These are phyloP conservation scores for Scheffersomyces ergatensis DNA, from an alignment of 805 yeast genomes.

Conservation along the genomic window DNA sequence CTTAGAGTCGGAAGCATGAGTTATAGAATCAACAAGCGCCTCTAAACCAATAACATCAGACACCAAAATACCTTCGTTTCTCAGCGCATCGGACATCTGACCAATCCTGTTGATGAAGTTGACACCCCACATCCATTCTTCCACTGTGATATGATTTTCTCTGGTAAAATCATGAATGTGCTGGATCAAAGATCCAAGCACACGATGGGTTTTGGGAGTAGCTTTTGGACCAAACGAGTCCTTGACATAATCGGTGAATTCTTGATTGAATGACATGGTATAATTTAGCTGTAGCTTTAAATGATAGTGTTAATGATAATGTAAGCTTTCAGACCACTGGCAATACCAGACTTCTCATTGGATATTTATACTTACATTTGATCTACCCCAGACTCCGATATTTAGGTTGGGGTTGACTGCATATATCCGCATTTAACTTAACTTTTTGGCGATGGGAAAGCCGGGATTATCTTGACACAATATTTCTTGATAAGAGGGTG, in stretches of 20 bases:
- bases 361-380: too few relatives aligned
- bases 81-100: conserved; percentile 24
- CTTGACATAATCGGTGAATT: conserved; percentile 22
- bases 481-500: neutral
- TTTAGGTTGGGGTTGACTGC: neutral
- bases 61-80: conserved; percentile 32
- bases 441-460: neutral
- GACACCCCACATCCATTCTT: conserved; percentile 32
- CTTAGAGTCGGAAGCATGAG: conserved; percentile 14
- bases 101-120: conserved; percentile 29
- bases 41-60: conserved; percentile 33
- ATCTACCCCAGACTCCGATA: too few relatives aligned
- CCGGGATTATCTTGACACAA: neutral
- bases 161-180: conserved; percentile 35
- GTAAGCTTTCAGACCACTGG: neutral
- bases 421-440: neutral
- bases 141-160: conserved; percentile 29
- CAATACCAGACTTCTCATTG: neutral
- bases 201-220: conserved; percentile 17
- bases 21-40: conserved; percentile 29
- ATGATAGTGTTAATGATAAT: neutral
- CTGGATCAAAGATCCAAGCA: conserved; percentile 23
- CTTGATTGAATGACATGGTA: conserved; percentile 16
- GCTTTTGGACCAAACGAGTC: conserved; percentile 25
- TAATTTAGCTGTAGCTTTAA: neutral